A percentile compares a stretch with the other conserved stretches of the same genome.
Evolutionary conservation across 2,329 filamentous ascomycete genomes (phyloP).

Genomic region (Penicillium sp.): DNA sequence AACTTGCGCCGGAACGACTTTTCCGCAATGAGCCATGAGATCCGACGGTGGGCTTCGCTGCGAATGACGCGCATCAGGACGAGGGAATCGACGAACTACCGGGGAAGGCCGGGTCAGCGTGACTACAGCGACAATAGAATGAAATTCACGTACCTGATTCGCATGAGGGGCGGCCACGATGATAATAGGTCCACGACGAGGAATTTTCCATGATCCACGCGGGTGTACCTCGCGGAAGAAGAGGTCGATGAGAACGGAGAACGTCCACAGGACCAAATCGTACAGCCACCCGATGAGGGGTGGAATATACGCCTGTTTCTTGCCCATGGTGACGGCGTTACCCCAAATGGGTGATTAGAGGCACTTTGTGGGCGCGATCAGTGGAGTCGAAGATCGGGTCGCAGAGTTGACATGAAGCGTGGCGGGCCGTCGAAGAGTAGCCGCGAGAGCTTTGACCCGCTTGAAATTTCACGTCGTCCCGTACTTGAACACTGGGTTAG

Average conservation of each 20-base stretch:
- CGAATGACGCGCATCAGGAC: slow-evolving; percentile 90
- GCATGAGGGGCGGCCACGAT: slow-evolving; percentile 97
- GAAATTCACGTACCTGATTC: slow-evolving; percentile 69
- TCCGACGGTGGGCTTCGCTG: slow-evolving; percentile 81
- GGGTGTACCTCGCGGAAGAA: slow-evolving; percentile 99
- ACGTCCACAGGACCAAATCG: slow-evolving; percentile 53
- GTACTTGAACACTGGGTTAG: slow-evolving; percentile 2
- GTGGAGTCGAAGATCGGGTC: slow-evolving; percentile 4
- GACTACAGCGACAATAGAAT: not conserved
- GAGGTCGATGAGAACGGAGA: slow-evolving; percentile 77
- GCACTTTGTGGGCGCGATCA: slow-evolving; percentile 4
- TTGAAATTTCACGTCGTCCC: slow-evolving; percentile 7
- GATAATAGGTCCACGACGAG: slow-evolving; percentile 82
- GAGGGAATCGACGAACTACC: slow-evolving; percentile 88
- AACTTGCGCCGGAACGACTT: slow-evolving; percentile 91
- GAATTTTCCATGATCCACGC: slow-evolving; percentile 91
- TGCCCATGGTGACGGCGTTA: slow-evolving; percentile 32
- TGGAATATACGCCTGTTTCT: slow-evolving; percentile 41
- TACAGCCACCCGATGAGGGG: slow-evolving; percentile 54
- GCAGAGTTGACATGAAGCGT: slow-evolving; percentile 20
- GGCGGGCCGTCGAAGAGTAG: slow-evolving; percentile 9
- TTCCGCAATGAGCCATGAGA: slow-evolving; percentile 90
- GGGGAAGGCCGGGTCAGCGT: slow-evolving; percentile 12
- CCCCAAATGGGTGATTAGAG: not conserved
- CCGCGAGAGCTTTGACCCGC: slow-evolving; percentile 22